Conservation (phyloP, 1,284 basidiomycete species). For the Papiliotrema terrestris region DNA sequence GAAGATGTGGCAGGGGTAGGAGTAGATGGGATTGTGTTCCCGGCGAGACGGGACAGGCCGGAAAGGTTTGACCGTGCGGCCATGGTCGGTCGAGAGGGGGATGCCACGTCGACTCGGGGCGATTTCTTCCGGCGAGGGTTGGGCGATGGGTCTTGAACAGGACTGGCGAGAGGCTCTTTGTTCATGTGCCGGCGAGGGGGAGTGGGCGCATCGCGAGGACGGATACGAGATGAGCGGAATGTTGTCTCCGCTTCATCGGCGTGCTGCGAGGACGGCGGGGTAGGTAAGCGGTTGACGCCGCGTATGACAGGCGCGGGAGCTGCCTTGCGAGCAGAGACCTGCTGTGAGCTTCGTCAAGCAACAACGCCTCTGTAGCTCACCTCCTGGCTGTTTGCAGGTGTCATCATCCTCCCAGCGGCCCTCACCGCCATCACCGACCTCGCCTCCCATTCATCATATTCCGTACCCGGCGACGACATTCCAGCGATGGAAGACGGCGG, state of each 20-base stretch:
- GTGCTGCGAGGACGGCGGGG: constrained; percentile 4
- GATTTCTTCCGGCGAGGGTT: constrained; percentile 6
- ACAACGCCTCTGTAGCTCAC: background rate
- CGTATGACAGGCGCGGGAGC: background rate
- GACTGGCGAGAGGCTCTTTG: background rate
- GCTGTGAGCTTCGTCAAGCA: background rate
- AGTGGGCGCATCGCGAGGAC: constrained; percentile 2
- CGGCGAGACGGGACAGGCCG: background rate
- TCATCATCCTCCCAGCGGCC: constrained; percentile 6
- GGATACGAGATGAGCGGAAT: background rate
- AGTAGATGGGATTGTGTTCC: background rate
- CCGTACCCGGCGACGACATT: constrained; percentile 1
- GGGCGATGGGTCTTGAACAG: constrained; percentile 2
- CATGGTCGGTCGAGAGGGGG: background rate
- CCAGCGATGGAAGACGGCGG: background rate
- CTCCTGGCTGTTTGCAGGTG: constrained; percentile 3
- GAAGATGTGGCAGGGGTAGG: background rate
- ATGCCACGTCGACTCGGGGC: background rate
- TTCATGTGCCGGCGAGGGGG: background rate
- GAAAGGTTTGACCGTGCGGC: background rate
- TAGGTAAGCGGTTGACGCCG: background rate
- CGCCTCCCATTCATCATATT: background rate
- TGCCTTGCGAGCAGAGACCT: background rate
- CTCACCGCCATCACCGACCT: background rate
- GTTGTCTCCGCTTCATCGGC: background rate